These are phyloP conservation scores for Lagerstroemia speciosa DNA, from an alignment of 345 rosid species.

Conservation along the genomic window DNA sequence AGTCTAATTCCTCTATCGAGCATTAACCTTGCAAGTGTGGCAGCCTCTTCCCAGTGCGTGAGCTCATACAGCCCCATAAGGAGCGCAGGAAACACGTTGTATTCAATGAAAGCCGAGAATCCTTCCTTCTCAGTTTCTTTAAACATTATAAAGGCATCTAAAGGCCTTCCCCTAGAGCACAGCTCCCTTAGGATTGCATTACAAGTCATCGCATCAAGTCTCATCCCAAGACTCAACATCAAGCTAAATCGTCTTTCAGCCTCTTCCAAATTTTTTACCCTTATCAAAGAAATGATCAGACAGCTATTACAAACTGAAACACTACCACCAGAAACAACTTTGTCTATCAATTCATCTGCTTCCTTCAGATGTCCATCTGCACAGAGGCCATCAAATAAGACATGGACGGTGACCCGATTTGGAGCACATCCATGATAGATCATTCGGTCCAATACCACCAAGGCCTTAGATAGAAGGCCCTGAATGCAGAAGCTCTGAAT, in stretches of 20 bases:
- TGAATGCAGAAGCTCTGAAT: constrained; percentile 56
- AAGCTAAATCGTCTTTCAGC: constrained; percentile 47
- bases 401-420: constrained; percentile 54
- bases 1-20: constrained; percentile 40
- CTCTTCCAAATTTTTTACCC: constrained; percentile 35
- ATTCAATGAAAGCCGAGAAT: constrained; percentile 39
- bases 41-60: constrained; percentile 24
- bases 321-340: constrained; percentile 37
- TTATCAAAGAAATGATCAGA: constrained; percentile 44
- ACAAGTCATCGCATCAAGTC: constrained; percentile 63
- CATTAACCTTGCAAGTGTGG: constrained; percentile 44
- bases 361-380: constrained; percentile 34
- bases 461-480: constrained; percentile 41
- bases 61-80: constrained; percentile 41
- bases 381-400: constrained; percentile 51
- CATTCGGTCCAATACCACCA: constrained; percentile 65
- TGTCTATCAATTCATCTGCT: constrained; percentile 48
- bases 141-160: constrained; percentile 44
- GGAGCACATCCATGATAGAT: constrained; percentile 45
- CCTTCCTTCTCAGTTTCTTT: constrained; percentile 46
- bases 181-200: constrained; percentile 56
- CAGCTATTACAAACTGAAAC: constrained; percentile 56
- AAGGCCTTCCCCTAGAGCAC: constrained; percentile 36
- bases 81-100: constrained; percentile 47
- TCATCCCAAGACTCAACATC: constrained; percentile 38